Percentiles rank a stretch among this genome's conserved stretches.
Evolutionary conservation across 169 alveolate genomes (phyloP).

Genomic region (Plasmodium inui): DNA sequence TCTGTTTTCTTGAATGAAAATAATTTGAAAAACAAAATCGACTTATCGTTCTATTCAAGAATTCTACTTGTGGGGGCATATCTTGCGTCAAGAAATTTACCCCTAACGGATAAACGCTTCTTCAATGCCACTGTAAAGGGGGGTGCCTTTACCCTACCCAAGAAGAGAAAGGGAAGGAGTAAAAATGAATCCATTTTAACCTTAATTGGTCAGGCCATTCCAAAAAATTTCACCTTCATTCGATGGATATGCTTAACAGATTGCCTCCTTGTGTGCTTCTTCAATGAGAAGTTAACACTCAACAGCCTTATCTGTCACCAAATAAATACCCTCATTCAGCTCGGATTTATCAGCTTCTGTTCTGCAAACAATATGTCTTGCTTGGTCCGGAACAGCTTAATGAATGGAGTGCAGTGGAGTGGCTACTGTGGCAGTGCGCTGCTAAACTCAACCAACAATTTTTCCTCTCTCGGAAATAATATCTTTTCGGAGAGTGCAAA

Average conservation of each 20-base stretch:
- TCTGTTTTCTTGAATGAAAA: conserved; percentile 70
- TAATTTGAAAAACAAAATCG: conserved; percentile 73
- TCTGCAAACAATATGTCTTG: conserved; percentile 57
- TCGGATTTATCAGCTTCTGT: conserved; percentile 59
- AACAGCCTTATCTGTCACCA: conserved; percentile 74
- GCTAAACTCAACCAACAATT: conserved; percentile 55
- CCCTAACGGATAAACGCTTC: conserved; percentile 68
- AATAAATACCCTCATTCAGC: conserved; percentile 60
- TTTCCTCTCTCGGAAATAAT: conserved; percentile 28
- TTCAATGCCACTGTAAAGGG: conserved; percentile 77
- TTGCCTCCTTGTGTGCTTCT: conserved; percentile 72
- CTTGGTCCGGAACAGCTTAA: conserved; percentile 62
- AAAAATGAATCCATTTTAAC: conserved; percentile 75
- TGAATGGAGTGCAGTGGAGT: conserved; percentile 79
- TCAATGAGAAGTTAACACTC: conserved; percentile 56
- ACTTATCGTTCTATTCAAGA: conserved; percentile 73
- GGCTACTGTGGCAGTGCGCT: conserved; percentile 74
- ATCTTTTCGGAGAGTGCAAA: conserved; percentile 31
- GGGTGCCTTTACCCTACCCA: conserved; percentile 72
- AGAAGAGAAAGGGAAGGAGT: conserved; percentile 51
- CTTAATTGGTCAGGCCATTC: conserved; percentile 67
- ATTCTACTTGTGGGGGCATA: conserved; percentile 70
- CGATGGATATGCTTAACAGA: conserved; percentile 77
- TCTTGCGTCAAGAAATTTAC: conserved; percentile 68
- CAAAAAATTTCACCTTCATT: conserved; percentile 74